Conservation (phyloP, 2,329 filamentous ascomycete species). For the Fusarium udum region DNA sequence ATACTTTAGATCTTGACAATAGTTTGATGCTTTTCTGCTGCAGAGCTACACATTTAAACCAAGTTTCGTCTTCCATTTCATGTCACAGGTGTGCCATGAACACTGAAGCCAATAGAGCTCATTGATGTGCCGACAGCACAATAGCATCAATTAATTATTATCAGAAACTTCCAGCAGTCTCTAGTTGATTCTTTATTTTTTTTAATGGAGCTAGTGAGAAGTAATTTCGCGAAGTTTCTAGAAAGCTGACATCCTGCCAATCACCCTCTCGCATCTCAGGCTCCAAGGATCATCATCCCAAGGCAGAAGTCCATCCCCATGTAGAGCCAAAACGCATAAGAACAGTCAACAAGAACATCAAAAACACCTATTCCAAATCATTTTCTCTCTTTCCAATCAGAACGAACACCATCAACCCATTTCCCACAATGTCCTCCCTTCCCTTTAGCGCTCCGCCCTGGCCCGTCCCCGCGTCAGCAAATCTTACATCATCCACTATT, state of each 20-base stretch:
- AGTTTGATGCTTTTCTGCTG: not conserved
- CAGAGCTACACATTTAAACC: accelerated
- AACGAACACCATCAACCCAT: accelerated
- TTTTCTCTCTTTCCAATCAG: accelerated
- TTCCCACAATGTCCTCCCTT: not conserved
- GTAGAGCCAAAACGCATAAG: not conserved
- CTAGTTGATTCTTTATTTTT: not conserved
- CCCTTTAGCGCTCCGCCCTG: not conserved
- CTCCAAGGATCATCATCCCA: not conserved
- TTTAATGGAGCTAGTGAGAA: not conserved
- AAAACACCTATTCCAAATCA: not conserved
- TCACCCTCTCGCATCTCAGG: not conserved
- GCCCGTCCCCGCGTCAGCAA: conserved; percentile 6
- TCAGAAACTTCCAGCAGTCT: not conserved
- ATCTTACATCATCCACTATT: conserved; percentile 15
- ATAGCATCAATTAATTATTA: accelerated
- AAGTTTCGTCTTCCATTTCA: not conserved
- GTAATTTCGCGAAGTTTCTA: not conserved
- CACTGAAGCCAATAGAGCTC: accelerated
- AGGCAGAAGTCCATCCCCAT: not conserved
- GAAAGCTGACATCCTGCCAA: not conserved
- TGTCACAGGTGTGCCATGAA: accelerated
- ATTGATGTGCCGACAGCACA: not conserved
- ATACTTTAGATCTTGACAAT: too few species aligned
- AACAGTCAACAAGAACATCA: not conserved